These are phyloP conservation scores for Selaginella tamariscina DNA, from an alignment of 75 land plant genomes.

Conservation along the genomic window DNA sequence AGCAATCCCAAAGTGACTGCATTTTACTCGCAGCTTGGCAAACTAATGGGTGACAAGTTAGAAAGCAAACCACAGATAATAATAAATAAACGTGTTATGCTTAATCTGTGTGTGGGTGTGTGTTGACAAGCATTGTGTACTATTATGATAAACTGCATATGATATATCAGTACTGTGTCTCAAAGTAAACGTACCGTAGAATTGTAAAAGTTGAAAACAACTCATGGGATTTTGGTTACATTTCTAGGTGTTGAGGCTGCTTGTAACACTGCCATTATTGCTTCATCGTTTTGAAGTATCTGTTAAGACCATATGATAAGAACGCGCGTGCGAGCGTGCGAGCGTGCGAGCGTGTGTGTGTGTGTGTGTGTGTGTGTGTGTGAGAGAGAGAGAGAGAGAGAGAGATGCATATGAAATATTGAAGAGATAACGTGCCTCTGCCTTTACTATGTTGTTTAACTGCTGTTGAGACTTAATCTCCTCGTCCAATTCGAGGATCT, in stretches of 20 bases:
- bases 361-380: not conserved
- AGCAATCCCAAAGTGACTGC: conserved; percentile 17
- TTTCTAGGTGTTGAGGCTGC: not conserved
- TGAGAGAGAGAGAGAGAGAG: not conserved
- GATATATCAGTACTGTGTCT: too few species aligned
- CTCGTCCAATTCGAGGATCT: conserved; percentile 21
- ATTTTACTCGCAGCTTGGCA: conserved; percentile 26
- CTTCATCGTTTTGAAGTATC: conserved; percentile 19
- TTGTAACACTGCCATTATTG: conserved; percentile 18
- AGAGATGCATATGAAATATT: not conserved
- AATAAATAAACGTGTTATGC: too few species aligned
- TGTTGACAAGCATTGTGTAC: too few species aligned
- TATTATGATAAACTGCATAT: too few species aligned
- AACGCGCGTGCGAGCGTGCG: not conserved
- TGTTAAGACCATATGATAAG: not conserved
- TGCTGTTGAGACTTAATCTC: conserved; percentile 17
- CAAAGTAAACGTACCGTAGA: too few species aligned
- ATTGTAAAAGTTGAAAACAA: too few species aligned
- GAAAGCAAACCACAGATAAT: too few species aligned
- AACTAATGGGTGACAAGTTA: conserved; percentile 22
- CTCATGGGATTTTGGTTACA: not conserved
- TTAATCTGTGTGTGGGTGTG: too few species aligned
- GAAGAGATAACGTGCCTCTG: conserved; percentile 11
- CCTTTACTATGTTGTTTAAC: conserved; percentile 11
- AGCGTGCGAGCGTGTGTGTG: not conserved